These are phyloP conservation scores for Penicillium sp. DNA, from an alignment of 2,329 filamentous ascomycete species.

Conservation along the genomic window DNA sequence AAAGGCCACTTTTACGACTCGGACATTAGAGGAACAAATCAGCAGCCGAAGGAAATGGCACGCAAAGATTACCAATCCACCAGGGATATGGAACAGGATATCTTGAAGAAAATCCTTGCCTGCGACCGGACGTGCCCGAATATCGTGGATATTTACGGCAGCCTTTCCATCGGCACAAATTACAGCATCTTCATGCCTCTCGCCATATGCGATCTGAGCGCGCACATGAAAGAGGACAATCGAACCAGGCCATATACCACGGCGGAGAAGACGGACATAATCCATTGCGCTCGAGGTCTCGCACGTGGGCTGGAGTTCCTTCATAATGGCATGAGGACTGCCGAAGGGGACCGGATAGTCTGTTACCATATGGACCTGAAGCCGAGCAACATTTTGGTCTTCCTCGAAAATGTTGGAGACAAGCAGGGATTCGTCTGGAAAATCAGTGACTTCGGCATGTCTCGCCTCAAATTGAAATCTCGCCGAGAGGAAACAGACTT, in stretches of 20 bases:
- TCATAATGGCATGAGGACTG: not conserved
- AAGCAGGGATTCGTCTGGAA: not conserved
- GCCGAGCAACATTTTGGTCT: not conserved
- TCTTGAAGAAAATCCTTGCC: not conserved
- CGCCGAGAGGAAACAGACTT: not conserved
- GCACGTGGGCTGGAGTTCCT: not conserved
- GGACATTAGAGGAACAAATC: not conserved
- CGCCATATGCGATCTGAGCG: not conserved
- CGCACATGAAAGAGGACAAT: not conserved
- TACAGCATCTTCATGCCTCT: not conserved
- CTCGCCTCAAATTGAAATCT: not conserved
- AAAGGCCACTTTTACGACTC: not conserved
- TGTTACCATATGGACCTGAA: not conserved
- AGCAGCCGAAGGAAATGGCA: not conserved
- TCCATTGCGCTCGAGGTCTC: not conserved
- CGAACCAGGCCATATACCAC: not conserved
- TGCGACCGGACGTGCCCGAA: not conserved
- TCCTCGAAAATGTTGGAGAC: not conserved
- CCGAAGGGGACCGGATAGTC: not conserved
- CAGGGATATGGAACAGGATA: not conserved
- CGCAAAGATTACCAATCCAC: not conserved
- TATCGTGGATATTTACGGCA: not conserved
- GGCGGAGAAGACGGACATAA: not conserved
- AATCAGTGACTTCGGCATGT: not conserved
- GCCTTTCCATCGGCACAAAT: not conserved